Evolutionary conservation across 2,329 filamentous ascomycete species (phyloP).

Genomic region (Beauveria pseudobassiana): DNA sequence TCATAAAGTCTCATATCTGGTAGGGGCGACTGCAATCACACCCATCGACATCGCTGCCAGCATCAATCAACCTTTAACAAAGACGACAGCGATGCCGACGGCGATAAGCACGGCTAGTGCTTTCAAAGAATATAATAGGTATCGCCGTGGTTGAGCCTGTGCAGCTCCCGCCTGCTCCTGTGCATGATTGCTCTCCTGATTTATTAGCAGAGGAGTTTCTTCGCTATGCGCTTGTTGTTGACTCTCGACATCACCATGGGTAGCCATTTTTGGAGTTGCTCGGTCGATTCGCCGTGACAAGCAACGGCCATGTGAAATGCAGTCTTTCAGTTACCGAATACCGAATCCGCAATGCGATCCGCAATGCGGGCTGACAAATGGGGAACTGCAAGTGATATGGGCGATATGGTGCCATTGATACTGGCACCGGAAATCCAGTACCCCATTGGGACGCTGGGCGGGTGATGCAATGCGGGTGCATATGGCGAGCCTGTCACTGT

Average conservation of each 20-base stretch:
- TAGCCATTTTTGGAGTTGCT: neutral
- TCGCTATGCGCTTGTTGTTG: neutral
- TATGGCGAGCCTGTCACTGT: conserved; percentile 1
- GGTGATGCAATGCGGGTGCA: conserved; percentile 10
- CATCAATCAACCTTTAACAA: conserved; percentile 40
- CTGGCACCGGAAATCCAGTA: neutral
- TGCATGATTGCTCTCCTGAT: neutral
- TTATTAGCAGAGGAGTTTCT: neutral
- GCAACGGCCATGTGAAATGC: neutral
- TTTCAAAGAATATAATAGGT: neutral
- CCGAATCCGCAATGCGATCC: neutral
- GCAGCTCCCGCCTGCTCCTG: neutral
- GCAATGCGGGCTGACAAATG: conserved; percentile 1
- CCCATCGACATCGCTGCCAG: conserved; percentile 31
- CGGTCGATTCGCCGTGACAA: neutral
- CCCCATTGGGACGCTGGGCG: neutral
- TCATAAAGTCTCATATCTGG: no score
- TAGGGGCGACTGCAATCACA: neutral
- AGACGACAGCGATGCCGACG: conserved; percentile 17
- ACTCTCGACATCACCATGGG: neutral
- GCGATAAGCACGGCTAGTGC: neutral
- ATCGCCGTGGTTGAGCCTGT: neutral
- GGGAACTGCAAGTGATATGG: no score
- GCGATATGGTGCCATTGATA: neutral
- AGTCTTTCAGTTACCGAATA: neutral